phyloP scores from a whole-genome alignment of 345 rosid species.

The Populus alba region DNA sequence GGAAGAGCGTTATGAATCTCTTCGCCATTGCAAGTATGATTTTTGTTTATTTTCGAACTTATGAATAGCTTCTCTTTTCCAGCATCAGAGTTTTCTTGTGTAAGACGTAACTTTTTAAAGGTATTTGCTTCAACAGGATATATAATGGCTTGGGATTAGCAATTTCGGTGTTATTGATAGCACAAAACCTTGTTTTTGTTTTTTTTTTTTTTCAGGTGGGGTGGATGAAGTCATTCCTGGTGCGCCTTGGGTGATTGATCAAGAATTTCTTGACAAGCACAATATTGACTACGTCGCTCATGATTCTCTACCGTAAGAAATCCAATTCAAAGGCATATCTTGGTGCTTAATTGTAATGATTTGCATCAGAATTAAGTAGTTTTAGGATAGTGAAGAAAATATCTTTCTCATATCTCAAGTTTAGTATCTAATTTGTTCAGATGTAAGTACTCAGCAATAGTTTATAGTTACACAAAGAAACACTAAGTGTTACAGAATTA shows the following conservation, averaged over 20 bases:
- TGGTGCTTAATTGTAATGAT: not conserved
- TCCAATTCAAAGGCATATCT: not conserved
- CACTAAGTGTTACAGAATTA: not conserved
- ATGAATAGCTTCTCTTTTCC: not conserved
- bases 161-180: not conserved
- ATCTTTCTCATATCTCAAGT: not conserved
- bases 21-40: conserved; percentile 90
- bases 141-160: not conserved
- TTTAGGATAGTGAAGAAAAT: not conserved
- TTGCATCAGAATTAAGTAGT: not conserved
- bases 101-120: not conserved
- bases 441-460: not conserved
- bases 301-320: conserved; percentile 84
- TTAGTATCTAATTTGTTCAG: not conserved
- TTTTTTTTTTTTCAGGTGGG: conserved; percentile 56
- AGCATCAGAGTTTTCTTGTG: not conserved
- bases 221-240: conserved; percentile 91
- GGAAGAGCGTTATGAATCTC: conserved; percentile 82
- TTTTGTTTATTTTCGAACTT: not conserved
- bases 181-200: not conserved
- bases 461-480: not conserved
- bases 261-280: conserved; percentile 83
- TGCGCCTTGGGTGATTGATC: conserved; percentile 88
- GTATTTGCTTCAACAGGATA: not conserved
- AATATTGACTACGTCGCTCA: conserved; percentile 80